Percentiles rank a stretch among this genome's conserved stretches.
These are phyloP conservation scores for Globisporangium paroecandrum DNA, from an alignment of 352 stramenopile species.

Conservation along the genomic window DNA sequence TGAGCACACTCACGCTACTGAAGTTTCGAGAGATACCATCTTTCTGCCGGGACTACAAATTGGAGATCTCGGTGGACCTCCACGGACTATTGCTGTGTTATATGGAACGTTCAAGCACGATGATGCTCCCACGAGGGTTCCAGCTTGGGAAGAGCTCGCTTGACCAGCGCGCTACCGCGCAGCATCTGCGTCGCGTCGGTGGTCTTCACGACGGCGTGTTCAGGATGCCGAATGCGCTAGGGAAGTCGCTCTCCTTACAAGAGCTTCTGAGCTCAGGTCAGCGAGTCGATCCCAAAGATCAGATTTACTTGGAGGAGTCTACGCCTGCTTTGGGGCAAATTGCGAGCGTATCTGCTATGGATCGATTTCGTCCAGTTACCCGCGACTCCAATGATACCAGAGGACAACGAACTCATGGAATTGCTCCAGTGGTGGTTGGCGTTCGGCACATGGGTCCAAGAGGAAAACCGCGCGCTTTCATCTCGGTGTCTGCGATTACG, in stretches of 20 bases:
- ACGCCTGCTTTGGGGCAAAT: constrained; percentile 28
- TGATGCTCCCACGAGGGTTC: constrained; percentile 58
- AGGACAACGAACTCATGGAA: neutral
- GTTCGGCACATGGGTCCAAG: constrained; percentile 24
- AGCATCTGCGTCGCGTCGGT: constrained; percentile 42
- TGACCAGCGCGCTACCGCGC: constrained; percentile 31
- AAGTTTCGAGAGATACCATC: constrained; percentile 66
- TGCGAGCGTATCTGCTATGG: constrained; percentile 35
- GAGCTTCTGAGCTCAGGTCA: constrained; percentile 29
- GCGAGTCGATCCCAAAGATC: constrained; percentile 15
- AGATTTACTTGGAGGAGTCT: constrained; percentile 35
- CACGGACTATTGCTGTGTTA: constrained; percentile 43
- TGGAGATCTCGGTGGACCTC: constrained; percentile 60
- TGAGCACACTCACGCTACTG: constrained; percentile 50
- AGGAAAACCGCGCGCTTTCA: constrained; percentile 22
- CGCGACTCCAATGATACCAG: constrained; percentile 12
- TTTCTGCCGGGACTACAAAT: constrained; percentile 73
- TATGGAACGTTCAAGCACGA: constrained; percentile 55
- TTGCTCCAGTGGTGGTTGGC: constrained; percentile 32
- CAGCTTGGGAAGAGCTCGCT: constrained; percentile 48
- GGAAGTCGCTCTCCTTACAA: constrained; percentile 39
- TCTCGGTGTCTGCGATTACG: constrained; percentile 17
- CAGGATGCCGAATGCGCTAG: constrained; percentile 26
- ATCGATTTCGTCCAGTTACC: constrained; percentile 38
- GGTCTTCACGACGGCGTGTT: constrained; percentile 53